phyloP scores from a whole-genome alignment of 768 basidiomycete species.

The Fomitopsis pulvina region DNA sequence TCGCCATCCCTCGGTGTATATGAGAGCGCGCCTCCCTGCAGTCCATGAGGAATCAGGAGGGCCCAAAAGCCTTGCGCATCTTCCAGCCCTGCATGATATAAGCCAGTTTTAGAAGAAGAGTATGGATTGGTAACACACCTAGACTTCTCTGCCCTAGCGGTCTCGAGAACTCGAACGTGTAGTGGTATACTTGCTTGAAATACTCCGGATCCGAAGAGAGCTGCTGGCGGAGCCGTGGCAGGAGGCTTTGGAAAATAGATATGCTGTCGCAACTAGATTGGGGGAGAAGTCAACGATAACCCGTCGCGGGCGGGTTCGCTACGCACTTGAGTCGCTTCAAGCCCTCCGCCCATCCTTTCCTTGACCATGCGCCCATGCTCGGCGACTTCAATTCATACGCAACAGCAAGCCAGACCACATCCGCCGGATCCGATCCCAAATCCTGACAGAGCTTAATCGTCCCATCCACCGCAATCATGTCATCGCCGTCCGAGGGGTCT shows the following conservation, averaged over 20 bases:
- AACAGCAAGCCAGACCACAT: constrained; percentile 75
- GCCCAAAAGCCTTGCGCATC: constrained; percentile 73
- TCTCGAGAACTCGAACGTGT: constrained; percentile 77
- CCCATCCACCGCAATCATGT: constrained; percentile 70
- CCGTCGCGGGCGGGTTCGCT: background rate
- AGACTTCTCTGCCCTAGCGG: constrained; percentile 75
- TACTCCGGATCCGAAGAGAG: constrained; percentile 61
- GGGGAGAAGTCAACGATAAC: background rate
- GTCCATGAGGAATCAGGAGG: constrained; percentile 68
- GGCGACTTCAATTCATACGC: constrained; percentile 80
- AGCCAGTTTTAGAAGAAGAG: constrained; percentile 61
- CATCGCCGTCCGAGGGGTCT: constrained; percentile 28
- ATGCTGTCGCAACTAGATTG: constrained; percentile 56
- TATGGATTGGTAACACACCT: constrained; percentile 34
- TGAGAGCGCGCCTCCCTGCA: constrained; percentile 58
- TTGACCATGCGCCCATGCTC: constrained; percentile 62
- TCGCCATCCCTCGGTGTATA: constrained; percentile 29
- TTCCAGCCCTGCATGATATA: constrained; percentile 50
- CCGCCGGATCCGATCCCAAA: constrained; percentile 64
- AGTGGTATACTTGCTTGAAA: constrained; percentile 73
- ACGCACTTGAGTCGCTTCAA: constrained; percentile 71
- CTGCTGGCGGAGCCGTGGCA: constrained; percentile 49
- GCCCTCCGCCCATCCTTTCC: constrained; percentile 70
- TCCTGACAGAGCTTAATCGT: constrained; percentile 75
- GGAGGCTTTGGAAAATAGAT: constrained; percentile 46